A percentile compares a stretch with the other conserved stretches of the same genome.
Conservation (phyloP, 2,329 filamentous ascomycete genomes). For the Sporothrix globosa region DNA sequence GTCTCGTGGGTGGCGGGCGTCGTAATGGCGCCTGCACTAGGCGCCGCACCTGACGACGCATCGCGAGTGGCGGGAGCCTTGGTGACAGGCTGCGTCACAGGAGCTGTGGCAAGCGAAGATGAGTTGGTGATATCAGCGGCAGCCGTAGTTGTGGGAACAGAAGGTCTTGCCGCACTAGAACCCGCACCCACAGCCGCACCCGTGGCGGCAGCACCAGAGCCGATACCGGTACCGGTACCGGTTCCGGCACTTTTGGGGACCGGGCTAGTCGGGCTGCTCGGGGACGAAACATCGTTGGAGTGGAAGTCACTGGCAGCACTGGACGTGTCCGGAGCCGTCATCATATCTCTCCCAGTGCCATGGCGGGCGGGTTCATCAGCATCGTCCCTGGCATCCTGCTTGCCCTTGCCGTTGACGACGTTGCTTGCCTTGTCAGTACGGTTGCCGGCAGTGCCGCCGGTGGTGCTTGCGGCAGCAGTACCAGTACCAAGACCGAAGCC, state of each 20-base stretch:
- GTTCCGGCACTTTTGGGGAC: neutral
- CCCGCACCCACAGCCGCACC: neutral
- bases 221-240: neutral
- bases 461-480: constrained; percentile 11
- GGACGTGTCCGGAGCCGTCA: constrained; percentile 30
- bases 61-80: neutral
- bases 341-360: constrained; percentile 4
- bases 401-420: constrained; percentile 18
- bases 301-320: neutral
- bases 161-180: neutral
- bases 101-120: constrained; percentile 12
- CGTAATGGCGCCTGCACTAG: neutral
- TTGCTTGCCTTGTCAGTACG: constrained; percentile 9
- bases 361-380: neutral
- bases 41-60: neutral
- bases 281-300: constrained; percentile 9
- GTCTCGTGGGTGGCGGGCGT: neutral
- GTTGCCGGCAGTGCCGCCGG: neutral
- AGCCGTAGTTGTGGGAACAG: neutral
- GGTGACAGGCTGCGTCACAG: neutral
- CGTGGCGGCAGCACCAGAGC: neutral
- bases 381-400: neutral
- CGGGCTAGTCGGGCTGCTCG: neutral
- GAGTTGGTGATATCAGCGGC: neutral
- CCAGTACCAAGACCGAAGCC: constrained; percentile 48